Evolutionary conservation across 495 filamentous ascomycete species (phyloP).

Genomic region (Schizothecium vesticola): DNA sequence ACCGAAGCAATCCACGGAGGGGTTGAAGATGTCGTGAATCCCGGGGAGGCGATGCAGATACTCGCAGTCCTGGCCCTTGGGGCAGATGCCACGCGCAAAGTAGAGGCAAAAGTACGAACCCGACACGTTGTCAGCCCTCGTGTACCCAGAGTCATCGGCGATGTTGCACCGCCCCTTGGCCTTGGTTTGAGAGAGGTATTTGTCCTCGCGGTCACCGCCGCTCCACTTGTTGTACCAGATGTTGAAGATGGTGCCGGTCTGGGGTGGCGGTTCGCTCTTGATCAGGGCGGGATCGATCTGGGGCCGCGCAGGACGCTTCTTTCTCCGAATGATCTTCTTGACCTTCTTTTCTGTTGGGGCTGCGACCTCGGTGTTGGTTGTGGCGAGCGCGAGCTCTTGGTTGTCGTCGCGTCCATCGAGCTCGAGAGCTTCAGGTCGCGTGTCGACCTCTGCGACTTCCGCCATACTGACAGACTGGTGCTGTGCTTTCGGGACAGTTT

Average conservation of each 20-base stretch:
- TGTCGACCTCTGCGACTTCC: conserved; percentile 19
- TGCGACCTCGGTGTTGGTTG: conserved; percentile 42
- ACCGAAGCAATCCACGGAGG: conserved; percentile 91
- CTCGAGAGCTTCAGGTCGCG: not conserved
- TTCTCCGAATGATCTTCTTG: conserved; percentile 61
- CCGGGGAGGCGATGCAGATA: conserved; percentile 85
- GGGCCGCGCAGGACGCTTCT: conserved; percentile 62
- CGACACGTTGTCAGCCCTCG: conserved; percentile 65
- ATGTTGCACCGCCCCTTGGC: conserved; percentile 79
- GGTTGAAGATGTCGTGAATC: conserved; percentile 77
- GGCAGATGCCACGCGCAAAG: conserved; percentile 62
- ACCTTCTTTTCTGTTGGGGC: conserved; percentile 48
- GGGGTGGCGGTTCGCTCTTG: conserved; percentile 70
- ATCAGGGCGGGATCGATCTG: conserved; percentile 82
- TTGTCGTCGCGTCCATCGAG: conserved; percentile 10
- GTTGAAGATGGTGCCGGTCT: conserved; percentile 91
- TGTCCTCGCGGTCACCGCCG: conserved; percentile 90
- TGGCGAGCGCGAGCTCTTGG: conserved; percentile 31
- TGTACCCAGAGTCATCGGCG: conserved; percentile 78
- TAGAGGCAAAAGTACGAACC: conserved; percentile 91
- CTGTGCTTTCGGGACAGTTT: not conserved
- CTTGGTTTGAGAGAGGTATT: conserved; percentile 65
- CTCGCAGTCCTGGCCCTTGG: conserved; percentile 84
- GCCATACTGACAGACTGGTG: not conserved
- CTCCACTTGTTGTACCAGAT: conserved; percentile 82